phyloP scores from a whole-genome alignment of 495 filamentous ascomycete species.

The Aspergillus hancockii region DNA sequence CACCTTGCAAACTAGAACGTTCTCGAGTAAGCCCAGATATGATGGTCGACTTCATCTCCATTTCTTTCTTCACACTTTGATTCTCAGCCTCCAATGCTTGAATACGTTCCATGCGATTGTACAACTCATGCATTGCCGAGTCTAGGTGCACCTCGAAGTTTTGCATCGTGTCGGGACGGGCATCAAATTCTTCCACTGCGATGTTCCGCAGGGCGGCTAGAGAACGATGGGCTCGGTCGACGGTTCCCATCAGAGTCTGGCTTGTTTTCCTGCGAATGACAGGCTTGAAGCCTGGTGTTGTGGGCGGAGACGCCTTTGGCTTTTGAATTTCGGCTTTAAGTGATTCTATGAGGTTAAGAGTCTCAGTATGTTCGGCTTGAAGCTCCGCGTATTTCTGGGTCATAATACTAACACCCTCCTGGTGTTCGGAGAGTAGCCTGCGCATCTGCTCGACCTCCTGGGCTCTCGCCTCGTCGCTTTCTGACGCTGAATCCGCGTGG shows the following conservation, averaged over 20 bases:
- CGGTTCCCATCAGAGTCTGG: slow-evolving; percentile 78
- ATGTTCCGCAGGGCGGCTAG: slow-evolving; percentile 86
- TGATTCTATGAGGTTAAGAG: slow-evolving; percentile 82
- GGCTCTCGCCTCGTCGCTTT: slow-evolving; percentile 29
- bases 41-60: slow-evolving; percentile 92
- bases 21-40: slow-evolving; percentile 93
- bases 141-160: slow-evolving; percentile 92
- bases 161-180: slow-evolving; percentile 79
- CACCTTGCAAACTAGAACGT: slow-evolving; percentile 77
- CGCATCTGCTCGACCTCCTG: slow-evolving; percentile 72
- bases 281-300: slow-evolving; percentile 51
- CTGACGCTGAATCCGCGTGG: slow-evolving; percentile 15
- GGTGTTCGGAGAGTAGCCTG: slow-evolving; percentile 71
- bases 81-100: slow-evolving; percentile 87
- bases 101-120: slow-evolving; percentile 82
- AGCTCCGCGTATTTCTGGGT: slow-evolving; percentile 77
- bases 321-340: slow-evolving; percentile 83
- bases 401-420: slow-evolving; percentile 68
- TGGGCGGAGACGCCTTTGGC: slow-evolving; percentile 68
- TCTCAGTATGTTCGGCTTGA: slow-evolving; percentile 76
- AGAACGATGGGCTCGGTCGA: slow-evolving; percentile 91
- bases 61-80: slow-evolving; percentile 81
- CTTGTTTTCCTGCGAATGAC: slow-evolving; percentile 92
- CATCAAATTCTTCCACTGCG: slow-evolving; percentile 79
- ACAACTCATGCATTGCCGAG: slow-evolving; percentile 88